Base-by-base conservation (phyloP, 306 rosid genomes). In the Lagenaria siceraria region DNA sequence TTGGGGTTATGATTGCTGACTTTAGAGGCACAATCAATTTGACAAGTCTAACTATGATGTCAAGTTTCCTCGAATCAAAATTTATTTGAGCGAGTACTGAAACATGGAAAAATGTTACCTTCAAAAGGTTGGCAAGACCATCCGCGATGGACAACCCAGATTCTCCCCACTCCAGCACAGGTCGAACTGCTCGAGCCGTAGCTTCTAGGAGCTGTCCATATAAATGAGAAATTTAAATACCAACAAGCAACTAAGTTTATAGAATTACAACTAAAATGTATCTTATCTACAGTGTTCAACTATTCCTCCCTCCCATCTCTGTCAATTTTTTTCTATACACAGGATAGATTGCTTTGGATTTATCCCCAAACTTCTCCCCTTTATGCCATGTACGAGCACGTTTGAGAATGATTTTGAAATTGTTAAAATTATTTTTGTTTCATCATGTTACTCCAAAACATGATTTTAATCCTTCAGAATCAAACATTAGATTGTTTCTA, bases 121-220 rank as follows among this genome's bases (percentile, higher is more conserved):
- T 78, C 65, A 78, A 78, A 75, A 92, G 89, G 85, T 95, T 95
- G 71, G 97, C 86, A 63, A 95, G 97, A 76, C 98, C 98, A 72
- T 92, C 97, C 24, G 97, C 93, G 9, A 95, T 89, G 18, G 96
- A 90, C 79, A 92, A 43, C 77, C 97, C 96, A 52, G 98, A 89
- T 83, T 90, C 98, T 81, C 98, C 98, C 82, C 88, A 89, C 86
- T 87, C 90, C 49, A 92, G 88, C 78, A 95, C 89, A 0, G 92
- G 97, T 56, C 83, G 92, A 85, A 95, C 85, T 72, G 97, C 97
- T 83, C 93, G 87, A 72, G 98, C 98, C 22, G 97, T 92, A 53
- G 93, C 98, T 85, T 95, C 98, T 87, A 95, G 79, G 24, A 92
- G 85, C 98, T 95, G 92, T 68, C 63, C 80, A 18, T 18, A 31